Base-by-base conservation (phyloP, 2,329 filamentous ascomycete genomes). In the Didymosphaeria variabile region DNA sequence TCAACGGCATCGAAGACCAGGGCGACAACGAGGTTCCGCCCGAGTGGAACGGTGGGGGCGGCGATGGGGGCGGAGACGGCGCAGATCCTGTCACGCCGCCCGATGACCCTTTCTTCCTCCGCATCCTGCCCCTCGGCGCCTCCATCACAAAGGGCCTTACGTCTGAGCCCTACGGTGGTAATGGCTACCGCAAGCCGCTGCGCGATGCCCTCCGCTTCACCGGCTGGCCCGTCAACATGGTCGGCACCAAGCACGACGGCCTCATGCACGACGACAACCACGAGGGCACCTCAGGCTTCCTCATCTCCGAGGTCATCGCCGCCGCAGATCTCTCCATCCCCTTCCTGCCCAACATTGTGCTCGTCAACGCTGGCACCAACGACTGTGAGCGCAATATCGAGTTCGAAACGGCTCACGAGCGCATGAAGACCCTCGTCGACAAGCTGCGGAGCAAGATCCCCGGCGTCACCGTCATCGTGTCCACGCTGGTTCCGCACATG, bases 361-460 rank as follows among this genome's bases (percentile, higher is more conserved):
- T 42, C 45, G 10, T 57, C 54, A 57, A 57, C 44, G 44, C 42
- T 19, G 54, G 54, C n/a, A 57, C 54, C 31, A 57, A 57, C 54
- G 54, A 57, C 34, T 38, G 36, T 17, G 44, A 57, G 31, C 36
- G 36, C 31, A 32, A 36, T 29, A 34, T 49, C 6, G 15, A 29
- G 1, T 32, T 50, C 6, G 54, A 57, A 12, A 38, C 26, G 6
- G 17, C 21, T 7, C 21, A 23, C 12, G 44, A 23, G 26, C 44
- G 44, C 34, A 57, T 50, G 54, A 42, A 50, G 26, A 36, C 26
- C 21, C 26, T 57, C 36, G 42, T 57, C n/a, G 54, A 57, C 19
- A 19, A 26, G 19, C 26, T 57, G 21, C 40, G 19, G 29, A 29
- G 32, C 6, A 50, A 47, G 26, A 49, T 57, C 31, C 54, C 54